phyloP scores from a whole-genome alignment of 2,329 filamentous ascomycete species.

The Grosmannia huntii region DNA sequence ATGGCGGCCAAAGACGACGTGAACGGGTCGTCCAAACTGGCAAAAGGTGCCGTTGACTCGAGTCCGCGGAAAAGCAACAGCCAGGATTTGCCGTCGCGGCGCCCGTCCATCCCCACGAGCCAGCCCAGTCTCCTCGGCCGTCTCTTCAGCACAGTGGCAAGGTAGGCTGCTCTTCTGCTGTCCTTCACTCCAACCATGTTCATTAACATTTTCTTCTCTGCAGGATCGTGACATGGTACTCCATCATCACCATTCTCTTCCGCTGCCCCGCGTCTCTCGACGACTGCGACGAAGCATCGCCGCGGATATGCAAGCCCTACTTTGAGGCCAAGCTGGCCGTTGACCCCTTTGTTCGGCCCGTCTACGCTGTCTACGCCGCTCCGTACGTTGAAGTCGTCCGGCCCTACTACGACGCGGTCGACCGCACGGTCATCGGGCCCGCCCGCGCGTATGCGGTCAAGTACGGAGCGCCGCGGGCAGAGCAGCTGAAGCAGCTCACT shows the following conservation, averaged over 20 bases:
- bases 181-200: neutral
- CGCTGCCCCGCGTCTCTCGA: constrained; percentile 63
- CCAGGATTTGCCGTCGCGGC: neutral
- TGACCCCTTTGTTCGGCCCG: constrained; percentile 66
- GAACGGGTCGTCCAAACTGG: neutral
- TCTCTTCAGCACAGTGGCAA: neutral
- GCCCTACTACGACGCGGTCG: constrained; percentile 58
- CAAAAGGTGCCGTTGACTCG: neutral
- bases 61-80: neutral
- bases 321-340: constrained; percentile 49
- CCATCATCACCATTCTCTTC: constrained; percentile 67
- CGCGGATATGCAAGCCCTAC: constrained; percentile 75
- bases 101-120: neutral
- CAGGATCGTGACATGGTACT: constrained; percentile 76
- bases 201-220: neutral
- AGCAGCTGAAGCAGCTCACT: constrained; percentile 53
- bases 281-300: constrained; percentile 55
- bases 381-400: constrained; percentile 66
- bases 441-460: constrained; percentile 51
- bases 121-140: neutral
- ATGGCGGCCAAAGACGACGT: neutral
- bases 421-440: constrained; percentile 57
- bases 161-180: neutral
- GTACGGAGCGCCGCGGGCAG: constrained; percentile 63
- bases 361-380: constrained; percentile 73